Evolutionary conservation across 306 rosid genomes (phyloP), one percentile per base, ranked within the genome.

Genomic region (Quercus dentata): DNA sequence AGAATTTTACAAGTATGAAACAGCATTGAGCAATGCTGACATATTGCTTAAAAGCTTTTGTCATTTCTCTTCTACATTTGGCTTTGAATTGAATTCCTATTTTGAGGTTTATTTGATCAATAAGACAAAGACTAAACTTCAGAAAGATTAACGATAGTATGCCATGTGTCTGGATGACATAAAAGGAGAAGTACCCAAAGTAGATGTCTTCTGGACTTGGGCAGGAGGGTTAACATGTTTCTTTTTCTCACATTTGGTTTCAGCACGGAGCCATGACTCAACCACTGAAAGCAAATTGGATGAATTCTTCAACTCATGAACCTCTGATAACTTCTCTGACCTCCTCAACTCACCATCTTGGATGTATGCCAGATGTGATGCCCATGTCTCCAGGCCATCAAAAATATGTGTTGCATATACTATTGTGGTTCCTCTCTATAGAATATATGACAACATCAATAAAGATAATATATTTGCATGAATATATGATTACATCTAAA

Each of bases 301-400:
- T 28, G 95, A 91, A 76, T 79, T 81, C 77, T 86, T 94, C 94
- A 92, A 77, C 89, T 94, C 97, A 6, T 78, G 74, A 51, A 92
- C 86, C 80, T 88, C 90, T n/a, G 90, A 87, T 79, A 94, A 58
- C 88, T 87, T 92, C 83, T 91, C 94, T 15, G 91, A 75, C 84
- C 83, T 94, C 87, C 85, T 92, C 69, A 92, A 85, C 80, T 87
- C 92, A 31, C 99, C 99, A 1, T 90, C 94, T 88, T 95, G 99
- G 76, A 95, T 92, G 84, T 95, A 92, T 80, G 98, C 99, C 68
- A 95, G 83, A 86, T 95, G 96, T 56, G 95, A 90, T 71, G 99
- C 96, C 99, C 99, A 95, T 69, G 96, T 88, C 88, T 92, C 99
- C 77, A 92, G 91, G 69, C 99, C 99, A 84, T 95, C 99, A 90